Conservation (phyloP, 1,284 basidiomycete species). For the Papiliotrema flavescens region DNA sequence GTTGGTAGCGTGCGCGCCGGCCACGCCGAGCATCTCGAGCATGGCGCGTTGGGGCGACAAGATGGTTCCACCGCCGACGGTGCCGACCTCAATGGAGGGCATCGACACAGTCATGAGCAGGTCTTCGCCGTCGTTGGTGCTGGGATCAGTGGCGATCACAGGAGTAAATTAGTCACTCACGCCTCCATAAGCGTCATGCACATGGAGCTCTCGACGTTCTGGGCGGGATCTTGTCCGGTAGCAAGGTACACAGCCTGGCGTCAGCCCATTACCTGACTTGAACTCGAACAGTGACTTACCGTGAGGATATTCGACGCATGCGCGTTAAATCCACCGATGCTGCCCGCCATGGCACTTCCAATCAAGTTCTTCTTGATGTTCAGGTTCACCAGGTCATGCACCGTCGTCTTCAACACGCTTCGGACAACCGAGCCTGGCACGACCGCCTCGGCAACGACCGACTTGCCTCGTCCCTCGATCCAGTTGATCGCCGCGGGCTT, state of each 20-base stretch:
- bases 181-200: conserved; percentile 99
- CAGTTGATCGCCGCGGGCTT: conserved; percentile 99
- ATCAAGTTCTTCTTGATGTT: conserved; percentile 98
- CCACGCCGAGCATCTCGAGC: conserved; percentile 85
- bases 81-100: conserved; percentile 95
- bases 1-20: conserved; percentile 73
- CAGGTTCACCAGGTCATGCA: conserved; percentile 82
- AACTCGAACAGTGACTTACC: conserved; percentile 30
- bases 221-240: conserved; percentile 97
- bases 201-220: conserved; percentile 97
- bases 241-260: conserved; percentile 79
- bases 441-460: conserved; percentile 92
- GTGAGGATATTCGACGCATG: conserved; percentile 98
- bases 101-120: conserved; percentile 87
- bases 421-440: conserved; percentile 85
- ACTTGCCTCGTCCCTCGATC: conserved; percentile 99
- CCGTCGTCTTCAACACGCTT: conserved; percentile 92
- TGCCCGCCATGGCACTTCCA: conserved; percentile 96
- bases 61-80: conserved; percentile 92
- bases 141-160: conserved; percentile 37
- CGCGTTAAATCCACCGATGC: conserved; percentile 96
- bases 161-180: conserved; percentile 55
- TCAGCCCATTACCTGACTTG: background rate
- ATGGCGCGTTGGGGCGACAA: conserved; percentile 84
- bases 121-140: conserved; percentile 83